Conservation (phyloP, 768 basidiomycete genomes). For the Mrakia gelida region DNA sequence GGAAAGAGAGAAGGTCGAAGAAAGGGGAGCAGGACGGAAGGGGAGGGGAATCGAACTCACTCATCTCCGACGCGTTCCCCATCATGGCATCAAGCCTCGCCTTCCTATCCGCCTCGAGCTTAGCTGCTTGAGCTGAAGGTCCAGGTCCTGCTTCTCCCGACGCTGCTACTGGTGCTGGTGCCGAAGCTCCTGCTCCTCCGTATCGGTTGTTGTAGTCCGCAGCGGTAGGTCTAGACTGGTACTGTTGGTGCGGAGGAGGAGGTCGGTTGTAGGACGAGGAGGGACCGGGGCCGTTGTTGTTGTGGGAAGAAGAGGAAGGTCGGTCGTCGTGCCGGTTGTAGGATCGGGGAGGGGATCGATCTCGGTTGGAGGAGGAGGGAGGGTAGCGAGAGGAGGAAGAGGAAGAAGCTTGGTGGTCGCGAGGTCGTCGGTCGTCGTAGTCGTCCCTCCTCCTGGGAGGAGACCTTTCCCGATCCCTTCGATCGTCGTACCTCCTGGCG, state of each 20-base stretch:
- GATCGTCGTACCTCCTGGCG: constrained; percentile 10
- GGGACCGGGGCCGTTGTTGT: neutral
- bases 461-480: constrained; percentile 22
- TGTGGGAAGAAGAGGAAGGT: constrained; percentile 4
- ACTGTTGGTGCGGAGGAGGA: neutral
- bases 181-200: neutral
- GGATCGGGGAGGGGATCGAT: neutral
- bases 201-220: constrained; percentile 12
- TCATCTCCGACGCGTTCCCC: constrained; percentile 61
- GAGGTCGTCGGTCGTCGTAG: constrained; percentile 6
- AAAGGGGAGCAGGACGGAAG: neutral
- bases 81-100: constrained; percentile 90
- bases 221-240: constrained; percentile 6
- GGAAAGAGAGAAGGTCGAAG: neutral
- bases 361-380: neutral
- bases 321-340: neutral
- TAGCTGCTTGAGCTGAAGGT: too few species aligned
- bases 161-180: neutral
- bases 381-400: neutral
- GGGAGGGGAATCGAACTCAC: neutral
- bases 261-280: constrained; percentile 10
- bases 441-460: constrained; percentile 14
- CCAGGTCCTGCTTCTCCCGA: neutral
- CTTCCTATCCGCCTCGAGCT: neutral
- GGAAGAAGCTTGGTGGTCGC: neutral